These are phyloP conservation scores for Dissophora globulifera DNA, from an alignment of 192 early-diverging fungal species.

Conservation along the genomic window DNA sequence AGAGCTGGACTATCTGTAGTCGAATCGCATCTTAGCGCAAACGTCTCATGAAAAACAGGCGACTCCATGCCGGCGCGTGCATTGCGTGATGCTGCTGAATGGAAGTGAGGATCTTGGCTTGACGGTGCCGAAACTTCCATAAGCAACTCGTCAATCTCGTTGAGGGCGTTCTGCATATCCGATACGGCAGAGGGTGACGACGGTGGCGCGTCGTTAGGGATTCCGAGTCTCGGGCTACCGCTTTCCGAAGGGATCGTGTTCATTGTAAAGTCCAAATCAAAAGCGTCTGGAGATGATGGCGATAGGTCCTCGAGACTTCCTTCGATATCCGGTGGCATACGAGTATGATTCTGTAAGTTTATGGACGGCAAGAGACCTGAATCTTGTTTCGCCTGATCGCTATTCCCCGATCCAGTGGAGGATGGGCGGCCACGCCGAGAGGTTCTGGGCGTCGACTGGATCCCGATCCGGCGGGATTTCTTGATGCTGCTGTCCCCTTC, in stretches of 20 bases:
- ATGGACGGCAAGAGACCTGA: too few relatives aligned
- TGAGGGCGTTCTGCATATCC: slow-evolving; percentile 2
- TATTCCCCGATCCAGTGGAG: not conserved
- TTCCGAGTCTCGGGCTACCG: too few relatives aligned
- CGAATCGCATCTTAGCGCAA: not conserved
- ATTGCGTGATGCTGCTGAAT: not conserved
- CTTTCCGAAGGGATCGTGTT: too few relatives aligned
- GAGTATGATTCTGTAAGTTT: too few relatives aligned
- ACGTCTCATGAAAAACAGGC: not conserved
- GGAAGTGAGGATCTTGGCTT: not conserved
- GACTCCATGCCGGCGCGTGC: not conserved
- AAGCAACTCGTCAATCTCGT: slow-evolving; percentile 19
- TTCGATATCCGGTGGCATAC: too few relatives aligned
- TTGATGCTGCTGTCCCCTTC: not conserved
- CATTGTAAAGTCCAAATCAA: slow-evolving; percentile 11
- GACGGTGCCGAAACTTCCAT: not conserved
- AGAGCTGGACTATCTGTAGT: too few relatives aligned
- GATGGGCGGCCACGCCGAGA: slow-evolving; percentile 7
- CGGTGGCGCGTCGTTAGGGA: too few relatives aligned
- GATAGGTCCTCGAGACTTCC: not conserved
- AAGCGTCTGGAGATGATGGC: not conserved
- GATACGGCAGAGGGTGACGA: not conserved
- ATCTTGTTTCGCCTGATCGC: too few relatives aligned
- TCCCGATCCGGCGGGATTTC: slow-evolving; percentile 1
- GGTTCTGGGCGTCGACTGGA: not conserved